A percentile compares a stretch with the other conserved stretches of the same genome.
Evolutionary conservation across 805 yeast species (phyloP).

Genomic region (Candida bentonensis): DNA sequence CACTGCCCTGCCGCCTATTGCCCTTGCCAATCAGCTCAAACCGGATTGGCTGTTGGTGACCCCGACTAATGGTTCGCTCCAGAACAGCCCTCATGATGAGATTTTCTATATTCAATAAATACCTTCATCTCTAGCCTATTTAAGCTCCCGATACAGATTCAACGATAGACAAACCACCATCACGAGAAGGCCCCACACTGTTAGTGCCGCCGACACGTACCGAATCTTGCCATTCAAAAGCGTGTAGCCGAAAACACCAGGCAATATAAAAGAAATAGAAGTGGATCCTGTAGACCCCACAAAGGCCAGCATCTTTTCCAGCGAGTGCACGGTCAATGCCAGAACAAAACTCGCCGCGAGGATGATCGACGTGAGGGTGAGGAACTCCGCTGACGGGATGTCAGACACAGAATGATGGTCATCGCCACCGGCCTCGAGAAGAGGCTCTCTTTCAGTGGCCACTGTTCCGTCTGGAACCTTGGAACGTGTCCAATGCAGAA

Average conservation of each 20-base stretch:
- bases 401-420: neutral
- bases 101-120: no score
- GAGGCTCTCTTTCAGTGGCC: constrained; percentile 3
- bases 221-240: constrained; percentile 21
- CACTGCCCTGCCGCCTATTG: constrained; percentile 8
- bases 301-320: constrained; percentile 69
- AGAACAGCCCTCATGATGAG: no score
- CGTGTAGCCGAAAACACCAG: constrained; percentile 74
- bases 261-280: constrained; percentile 77
- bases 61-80: no score
- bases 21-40: constrained; percentile 7
- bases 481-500: constrained; percentile 30
- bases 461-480: neutral
- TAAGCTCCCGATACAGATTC: constrained; percentile 13
- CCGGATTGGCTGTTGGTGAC: no score
- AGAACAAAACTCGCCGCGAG: constrained; percentile 43
- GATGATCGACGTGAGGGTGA: constrained; percentile 28
- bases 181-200: constrained; percentile 55
- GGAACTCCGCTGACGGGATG: constrained; percentile 16
- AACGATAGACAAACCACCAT: constrained; percentile 50
- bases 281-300: constrained; percentile 94
- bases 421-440: constrained; percentile 4
- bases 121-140: no score
- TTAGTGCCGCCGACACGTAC: constrained; percentile 38
- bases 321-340: constrained; percentile 55